Evolutionary conservation across 169 alveolate genomes (phyloP).

Genomic region (Eimeria falciformis): DNA sequence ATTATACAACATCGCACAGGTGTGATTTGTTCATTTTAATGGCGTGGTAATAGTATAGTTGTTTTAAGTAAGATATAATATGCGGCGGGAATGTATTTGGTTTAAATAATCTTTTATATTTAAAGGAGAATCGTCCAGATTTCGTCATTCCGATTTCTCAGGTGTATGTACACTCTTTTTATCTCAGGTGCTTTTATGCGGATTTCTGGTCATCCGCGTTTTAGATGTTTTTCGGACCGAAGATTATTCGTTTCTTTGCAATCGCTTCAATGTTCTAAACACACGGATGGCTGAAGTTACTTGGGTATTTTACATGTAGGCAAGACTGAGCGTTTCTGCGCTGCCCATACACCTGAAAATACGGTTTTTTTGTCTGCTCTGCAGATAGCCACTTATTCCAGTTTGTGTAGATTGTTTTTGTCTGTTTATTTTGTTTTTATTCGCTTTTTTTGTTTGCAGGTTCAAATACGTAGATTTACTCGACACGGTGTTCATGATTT

Average conservation of each 20-base stretch:
- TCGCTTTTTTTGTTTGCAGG: conserved; percentile 39
- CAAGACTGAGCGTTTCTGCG: background rate
- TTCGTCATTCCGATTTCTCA: background rate
- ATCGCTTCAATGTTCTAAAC: background rate
- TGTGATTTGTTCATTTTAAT: background rate
- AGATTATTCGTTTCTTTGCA: conserved; percentile 29
- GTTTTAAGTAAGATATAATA: too few species aligned
- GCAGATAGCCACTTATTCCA: background rate
- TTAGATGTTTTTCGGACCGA: conserved; percentile 12
- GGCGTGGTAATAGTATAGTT: too few species aligned
- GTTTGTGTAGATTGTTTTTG: background rate
- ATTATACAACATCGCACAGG: conserved; percentile 43
- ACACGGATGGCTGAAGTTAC: conserved; percentile 53
- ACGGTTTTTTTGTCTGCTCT: background rate
- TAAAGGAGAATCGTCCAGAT: too few species aligned
- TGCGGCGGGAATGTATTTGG: too few species aligned
- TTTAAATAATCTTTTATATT: too few species aligned
- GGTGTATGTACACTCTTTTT: background rate
- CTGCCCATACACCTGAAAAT: background rate
- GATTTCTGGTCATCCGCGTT: conserved; percentile 26
- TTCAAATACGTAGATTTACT: conserved; percentile 79
- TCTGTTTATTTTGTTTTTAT: background rate
- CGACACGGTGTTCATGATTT: conserved; percentile 80
- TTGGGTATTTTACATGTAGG: conserved; percentile 58
- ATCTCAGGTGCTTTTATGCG: conserved; percentile 4